Percentiles rank a stretch among this genome's conserved stretches.
These are phyloP conservation scores for Phyllosticta citrichinensis DNA, from an alignment of 2,329 filamentous ascomycete species.

Conservation along the genomic window DNA sequence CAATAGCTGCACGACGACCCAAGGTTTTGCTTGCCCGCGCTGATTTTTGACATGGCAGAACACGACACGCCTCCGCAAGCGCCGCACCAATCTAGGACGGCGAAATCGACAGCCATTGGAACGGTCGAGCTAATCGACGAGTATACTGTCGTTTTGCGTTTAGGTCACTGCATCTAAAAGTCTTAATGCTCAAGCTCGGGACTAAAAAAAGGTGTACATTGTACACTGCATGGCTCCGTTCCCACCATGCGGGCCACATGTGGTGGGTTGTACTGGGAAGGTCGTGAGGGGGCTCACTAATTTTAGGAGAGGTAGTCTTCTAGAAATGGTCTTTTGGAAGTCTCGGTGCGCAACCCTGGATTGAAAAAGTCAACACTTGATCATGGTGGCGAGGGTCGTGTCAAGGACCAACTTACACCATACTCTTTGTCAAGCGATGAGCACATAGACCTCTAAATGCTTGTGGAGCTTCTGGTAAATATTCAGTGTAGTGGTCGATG, in stretches of 20 bases:
- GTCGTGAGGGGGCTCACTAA: neutral
- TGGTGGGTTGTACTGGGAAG: neutral
- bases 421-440: too few relatives aligned
- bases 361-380: neutral
- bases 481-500: too few relatives aligned
- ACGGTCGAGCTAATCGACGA: neutral
- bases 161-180: neutral
- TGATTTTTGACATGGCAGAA: neutral
- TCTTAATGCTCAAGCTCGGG: neutral
- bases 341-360: neutral
- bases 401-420: too few relatives aligned
- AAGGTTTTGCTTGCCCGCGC: neutral
- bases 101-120: neutral
- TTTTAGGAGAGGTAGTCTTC: neutral
- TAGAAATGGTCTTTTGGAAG: neutral
- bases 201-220: neutral
- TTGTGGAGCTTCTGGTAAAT: too few relatives aligned
- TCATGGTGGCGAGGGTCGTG: neutral
- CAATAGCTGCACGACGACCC: neutral
- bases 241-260: neutral
- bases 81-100: neutral
- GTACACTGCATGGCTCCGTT: neutral
- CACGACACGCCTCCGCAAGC: neutral
- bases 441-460: too few relatives aligned
- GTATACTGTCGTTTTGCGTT: neutral